Base-by-base conservation (phyloP, 805 yeast species). In the Candida golubevii region DNA sequence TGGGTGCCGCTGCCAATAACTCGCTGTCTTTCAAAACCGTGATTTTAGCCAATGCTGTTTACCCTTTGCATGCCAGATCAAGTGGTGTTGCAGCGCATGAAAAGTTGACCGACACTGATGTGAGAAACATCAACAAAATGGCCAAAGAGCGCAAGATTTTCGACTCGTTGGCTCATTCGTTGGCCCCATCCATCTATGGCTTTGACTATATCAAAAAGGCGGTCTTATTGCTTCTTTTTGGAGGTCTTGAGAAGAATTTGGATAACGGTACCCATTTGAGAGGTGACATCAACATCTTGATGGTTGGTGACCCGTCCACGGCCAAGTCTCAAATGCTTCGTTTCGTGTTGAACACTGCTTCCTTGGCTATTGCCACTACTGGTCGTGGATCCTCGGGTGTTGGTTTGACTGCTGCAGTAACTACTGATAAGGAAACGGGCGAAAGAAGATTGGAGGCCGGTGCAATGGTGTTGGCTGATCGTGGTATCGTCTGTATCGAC, bases 351-450 rank as follows among this genome's bases (percentile, higher is more conserved):
- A 93, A 91, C 62, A 91, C 98, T 1, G 99, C 99, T 1, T 75
- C 95, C 1, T 72, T 93, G 55, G 98, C 98, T 3, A 89, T 93
- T 55, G 97, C 98, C 26, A 93, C 99, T 1, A 93, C 99, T 0
- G 99, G 99, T 72, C 82, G 96, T 65, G 99, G 99, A 51, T 91
- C 98, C n/a, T 90, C 98, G 1, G 99, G 99, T 65, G 99, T 93
- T 36, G 99, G 99, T 88, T 77, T 93, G 59, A 93, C 99, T 0
- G 99, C 99, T 14, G 99, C 99, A 1, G 99, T 93, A 3, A 90
- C 97, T 7, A 79, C 90, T 1, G 99, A 93, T 66, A 85, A 83
- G 58, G 99, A 93, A 65, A 93, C 99, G 0, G 98, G 98, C 48
- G 99, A 93, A 68, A 77, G 97, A 58, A 78, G 95, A 56, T 72